phyloP scores from a whole-genome alignment of 495 filamentous ascomycete genomes.

The Friedmanniomyces simplex region DNA sequence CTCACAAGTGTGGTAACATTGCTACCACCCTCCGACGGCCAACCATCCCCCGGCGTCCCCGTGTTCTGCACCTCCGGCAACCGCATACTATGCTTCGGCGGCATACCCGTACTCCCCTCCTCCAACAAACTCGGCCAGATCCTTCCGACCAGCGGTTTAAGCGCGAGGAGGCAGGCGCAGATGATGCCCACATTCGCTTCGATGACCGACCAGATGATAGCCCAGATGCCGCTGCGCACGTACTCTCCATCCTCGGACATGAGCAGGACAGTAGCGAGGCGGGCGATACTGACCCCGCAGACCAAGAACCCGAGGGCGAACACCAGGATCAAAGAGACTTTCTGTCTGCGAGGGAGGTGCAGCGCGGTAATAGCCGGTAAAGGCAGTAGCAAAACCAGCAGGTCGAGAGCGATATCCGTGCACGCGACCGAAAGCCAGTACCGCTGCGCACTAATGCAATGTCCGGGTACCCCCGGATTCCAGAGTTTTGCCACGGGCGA shows the following conservation, averaged over 20 bases:
- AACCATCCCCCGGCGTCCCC: neutral
- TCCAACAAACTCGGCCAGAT: slow-evolving; percentile 25
- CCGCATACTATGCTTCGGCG: slow-evolving; percentile 13
- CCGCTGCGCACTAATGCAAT: slow-evolving; percentile 17
- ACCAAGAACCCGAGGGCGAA: slow-evolving; percentile 46
- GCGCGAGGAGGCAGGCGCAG: slow-evolving; percentile 29
- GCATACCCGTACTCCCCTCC: neutral
- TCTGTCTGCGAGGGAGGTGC: slow-evolving; percentile 32
- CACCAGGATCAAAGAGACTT: slow-evolving; percentile 40
- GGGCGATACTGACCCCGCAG: slow-evolving; percentile 17
- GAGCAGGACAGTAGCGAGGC: slow-evolving; percentile 6
- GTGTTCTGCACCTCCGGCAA: neutral
- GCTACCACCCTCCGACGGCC: neutral
- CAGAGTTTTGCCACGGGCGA: slow-evolving; percentile 25
- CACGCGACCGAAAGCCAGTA: slow-evolving; percentile 25
- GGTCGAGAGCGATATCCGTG: slow-evolving; percentile 25
- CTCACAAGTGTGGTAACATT: neutral
- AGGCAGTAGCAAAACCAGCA: slow-evolving; percentile 25
- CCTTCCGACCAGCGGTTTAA: slow-evolving; percentile 26
- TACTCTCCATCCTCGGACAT: slow-evolving; percentile 2
- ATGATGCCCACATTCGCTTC: slow-evolving; percentile 34
- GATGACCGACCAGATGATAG: slow-evolving; percentile 28
- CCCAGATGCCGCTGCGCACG: slow-evolving; percentile 18
- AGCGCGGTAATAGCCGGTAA: slow-evolving; percentile 24
- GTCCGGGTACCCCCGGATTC: slow-evolving; percentile 19